Conservation (phyloP, 257 asterid species). For the Lycium ferocissimum region DNA sequence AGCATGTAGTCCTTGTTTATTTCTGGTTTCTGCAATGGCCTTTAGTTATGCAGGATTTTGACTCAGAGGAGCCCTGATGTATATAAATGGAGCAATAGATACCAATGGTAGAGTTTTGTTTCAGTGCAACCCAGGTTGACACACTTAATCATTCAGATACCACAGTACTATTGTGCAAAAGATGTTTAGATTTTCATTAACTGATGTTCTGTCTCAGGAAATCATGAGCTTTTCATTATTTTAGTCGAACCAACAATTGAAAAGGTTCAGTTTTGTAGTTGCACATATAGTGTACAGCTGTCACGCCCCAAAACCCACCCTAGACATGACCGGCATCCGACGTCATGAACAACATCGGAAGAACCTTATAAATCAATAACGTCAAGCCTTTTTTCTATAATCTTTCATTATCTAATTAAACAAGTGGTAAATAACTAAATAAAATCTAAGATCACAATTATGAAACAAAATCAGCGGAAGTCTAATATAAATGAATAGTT, state of each 20-base stretch:
- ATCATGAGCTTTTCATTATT: constrained; percentile 22
- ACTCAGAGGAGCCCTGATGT: background rate
- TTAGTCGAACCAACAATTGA: background rate
- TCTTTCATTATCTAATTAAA: no score
- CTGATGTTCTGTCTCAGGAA: constrained; percentile 13
- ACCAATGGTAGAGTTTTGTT: constrained; percentile 9
- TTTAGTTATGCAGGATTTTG: background rate
- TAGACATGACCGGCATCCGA: no score
- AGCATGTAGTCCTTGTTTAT: background rate
- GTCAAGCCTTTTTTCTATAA: no score
- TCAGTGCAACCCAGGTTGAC: constrained; percentile 20
- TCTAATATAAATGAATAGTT: no score
- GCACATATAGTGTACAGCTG: constrained; percentile 6
- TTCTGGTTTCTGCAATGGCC: background rate
- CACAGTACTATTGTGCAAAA: constrained; percentile 16
- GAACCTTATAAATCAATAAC: no score
- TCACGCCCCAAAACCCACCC: no score
- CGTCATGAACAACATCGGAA: no score
- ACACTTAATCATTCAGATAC: constrained; percentile 9
- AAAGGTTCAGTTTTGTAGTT: constrained; percentile 22
- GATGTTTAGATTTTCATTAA: background rate
- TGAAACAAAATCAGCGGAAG: no score
- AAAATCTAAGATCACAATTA: no score
- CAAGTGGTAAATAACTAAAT: no score
- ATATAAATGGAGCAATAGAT: background rate